Percentiles rank a stretch among this genome's conserved stretches.
Conservation (phyloP, 1,139 yeast genomes). For the Lodderomyces margitis region DNA sequence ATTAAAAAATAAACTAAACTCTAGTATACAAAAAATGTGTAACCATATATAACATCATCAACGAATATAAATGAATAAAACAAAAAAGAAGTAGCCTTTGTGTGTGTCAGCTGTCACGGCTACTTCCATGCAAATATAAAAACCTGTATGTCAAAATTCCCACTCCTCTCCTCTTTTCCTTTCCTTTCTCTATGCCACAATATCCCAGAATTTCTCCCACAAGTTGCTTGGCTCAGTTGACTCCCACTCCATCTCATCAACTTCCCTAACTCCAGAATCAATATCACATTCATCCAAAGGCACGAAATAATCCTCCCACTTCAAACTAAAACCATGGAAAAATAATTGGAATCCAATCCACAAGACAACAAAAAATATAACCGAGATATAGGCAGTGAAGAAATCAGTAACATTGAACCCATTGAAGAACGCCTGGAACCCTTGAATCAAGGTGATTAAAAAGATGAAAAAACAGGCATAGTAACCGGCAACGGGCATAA, state of each 20-base stretch:
- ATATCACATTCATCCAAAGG: constrained; percentile 58
- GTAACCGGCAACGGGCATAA: constrained; percentile 64
- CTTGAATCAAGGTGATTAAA: constrained; percentile 65
- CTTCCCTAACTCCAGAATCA: constrained; percentile 58
- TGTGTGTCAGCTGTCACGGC: too few relatives aligned
- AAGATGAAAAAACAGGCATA: constrained; percentile 52
- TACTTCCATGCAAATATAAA: too few relatives aligned
- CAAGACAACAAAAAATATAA: constrained; percentile 52
- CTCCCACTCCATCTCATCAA: constrained; percentile 47
- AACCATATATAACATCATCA: too few relatives aligned
- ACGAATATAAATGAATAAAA: too few relatives aligned
- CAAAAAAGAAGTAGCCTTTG: too few relatives aligned
- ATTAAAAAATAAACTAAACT: too few relatives aligned
- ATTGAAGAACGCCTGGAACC: constrained; percentile 48
- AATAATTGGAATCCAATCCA: constrained; percentile 54
- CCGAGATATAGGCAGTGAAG: constrained; percentile 66
- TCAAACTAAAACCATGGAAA: constrained; percentile 41
- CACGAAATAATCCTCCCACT: constrained; percentile 33
- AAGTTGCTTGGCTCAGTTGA: constrained; percentile 41
- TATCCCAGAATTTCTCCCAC: constrained; percentile 56
- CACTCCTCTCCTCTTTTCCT: background rate
- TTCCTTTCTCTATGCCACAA: constrained; percentile 18
- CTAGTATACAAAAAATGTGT: too few relatives aligned
- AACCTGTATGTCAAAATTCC: too few relatives aligned
- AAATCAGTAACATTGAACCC: constrained; percentile 53